phyloP scores from a whole-genome alignment of 2,329 filamentous ascomycete genomes.

The Fusarium sp. region DNA sequence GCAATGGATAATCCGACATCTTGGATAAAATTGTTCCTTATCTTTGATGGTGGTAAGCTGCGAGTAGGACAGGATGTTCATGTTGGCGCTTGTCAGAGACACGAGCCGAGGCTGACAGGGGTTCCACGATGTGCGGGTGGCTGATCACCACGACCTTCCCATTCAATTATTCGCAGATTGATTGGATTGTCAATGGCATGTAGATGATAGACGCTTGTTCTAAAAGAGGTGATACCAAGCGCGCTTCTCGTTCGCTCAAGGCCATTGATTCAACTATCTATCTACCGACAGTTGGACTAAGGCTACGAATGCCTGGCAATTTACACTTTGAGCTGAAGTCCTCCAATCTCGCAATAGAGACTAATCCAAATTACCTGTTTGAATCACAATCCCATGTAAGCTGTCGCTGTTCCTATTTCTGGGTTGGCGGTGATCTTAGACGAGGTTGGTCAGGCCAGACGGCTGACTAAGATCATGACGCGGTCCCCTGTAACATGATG shows the following conservation, averaged over 20 bases:
- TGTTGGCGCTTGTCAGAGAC: background rate
- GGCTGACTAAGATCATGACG: constrained; percentile 40
- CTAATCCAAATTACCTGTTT: background rate
- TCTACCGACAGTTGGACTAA: too few relatives aligned
- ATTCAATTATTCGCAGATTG: background rate
- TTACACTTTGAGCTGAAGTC: background rate
- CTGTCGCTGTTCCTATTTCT: background rate
- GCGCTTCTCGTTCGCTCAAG: background rate
- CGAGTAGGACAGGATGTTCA: background rate
- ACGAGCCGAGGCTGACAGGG: background rate
- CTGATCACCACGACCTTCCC: background rate
- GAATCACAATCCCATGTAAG: background rate
- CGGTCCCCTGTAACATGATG: constrained; percentile 30
- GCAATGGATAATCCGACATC: constrained; percentile 6
- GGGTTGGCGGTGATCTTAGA: background rate
- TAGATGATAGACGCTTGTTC: background rate
- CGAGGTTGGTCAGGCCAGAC: background rate
- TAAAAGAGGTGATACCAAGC: background rate
- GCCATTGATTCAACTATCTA: background rate
- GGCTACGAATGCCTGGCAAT: too few relatives aligned
- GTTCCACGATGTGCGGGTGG: background rate
- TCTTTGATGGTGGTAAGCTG: background rate
- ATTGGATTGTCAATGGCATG: background rate
- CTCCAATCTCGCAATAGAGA: fast-evolving
- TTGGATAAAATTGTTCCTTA: background rate